phyloP scores from a whole-genome alignment of 164 flowering plant species.

The Buxus sempervirens region DNA sequence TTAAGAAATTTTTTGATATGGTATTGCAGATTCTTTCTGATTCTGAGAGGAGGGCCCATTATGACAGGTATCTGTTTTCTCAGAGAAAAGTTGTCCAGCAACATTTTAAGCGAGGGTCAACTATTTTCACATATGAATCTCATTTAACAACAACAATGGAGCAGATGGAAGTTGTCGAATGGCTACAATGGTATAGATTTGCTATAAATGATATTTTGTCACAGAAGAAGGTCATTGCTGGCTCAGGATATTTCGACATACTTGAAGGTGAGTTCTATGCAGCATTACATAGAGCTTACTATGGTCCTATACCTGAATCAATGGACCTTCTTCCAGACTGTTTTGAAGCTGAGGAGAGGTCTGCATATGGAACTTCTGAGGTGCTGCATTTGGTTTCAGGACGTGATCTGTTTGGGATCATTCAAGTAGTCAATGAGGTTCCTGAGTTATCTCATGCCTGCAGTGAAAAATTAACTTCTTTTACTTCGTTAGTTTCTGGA shows the following conservation, averaged over 20 bases:
- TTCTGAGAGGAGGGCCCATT: constrained; percentile 69
- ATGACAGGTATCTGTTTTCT: constrained; percentile 61
- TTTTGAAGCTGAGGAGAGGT: constrained; percentile 97
- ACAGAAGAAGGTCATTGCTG: constrained; percentile 52
- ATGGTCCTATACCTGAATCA: constrained; percentile 75
- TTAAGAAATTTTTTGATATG: constrained; percentile 1
- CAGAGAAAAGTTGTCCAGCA: constrained; percentile 42
- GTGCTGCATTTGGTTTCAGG: constrained; percentile 94
- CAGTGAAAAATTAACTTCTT: constrained; percentile 34
- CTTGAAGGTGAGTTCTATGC: constrained; percentile 80
- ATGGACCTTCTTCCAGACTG: constrained; percentile 84
- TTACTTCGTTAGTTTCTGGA: constrained; percentile 17
- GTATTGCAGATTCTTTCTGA: constrained; percentile 84
- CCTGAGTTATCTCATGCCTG: constrained; percentile 40
- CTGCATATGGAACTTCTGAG: constrained; percentile 64
- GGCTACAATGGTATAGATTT: constrained; percentile 80
- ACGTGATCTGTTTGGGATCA: constrained; percentile 83
- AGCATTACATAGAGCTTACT: constrained; percentile 74
- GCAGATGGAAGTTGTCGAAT: constrained; percentile 89
- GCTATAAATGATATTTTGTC: constrained; percentile 70
- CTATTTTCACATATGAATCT: constrained; percentile 37
- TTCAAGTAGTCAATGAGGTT: constrained; percentile 42
- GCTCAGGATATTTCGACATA: constrained; percentile 70
- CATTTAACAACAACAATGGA: constrained; percentile 19
- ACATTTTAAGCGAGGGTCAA: constrained; percentile 28